Conservation (phyloP, 2,329 filamentous ascomycete genomes). For the Dactylellina leptospora region DNA sequence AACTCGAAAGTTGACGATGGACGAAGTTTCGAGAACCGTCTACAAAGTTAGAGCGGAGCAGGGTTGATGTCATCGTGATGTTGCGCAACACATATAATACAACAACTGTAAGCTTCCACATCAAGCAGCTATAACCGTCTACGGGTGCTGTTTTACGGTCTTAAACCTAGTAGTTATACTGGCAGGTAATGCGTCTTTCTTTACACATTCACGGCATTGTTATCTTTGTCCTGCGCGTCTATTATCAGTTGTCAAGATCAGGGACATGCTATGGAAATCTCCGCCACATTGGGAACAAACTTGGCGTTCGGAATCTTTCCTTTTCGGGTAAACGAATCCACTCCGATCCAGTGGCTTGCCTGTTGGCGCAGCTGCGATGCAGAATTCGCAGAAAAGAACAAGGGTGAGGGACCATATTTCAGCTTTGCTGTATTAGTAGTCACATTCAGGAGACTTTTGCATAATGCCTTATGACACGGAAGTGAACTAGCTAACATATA, state of each 20-base stretch:
- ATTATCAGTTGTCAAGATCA: too few relatives aligned
- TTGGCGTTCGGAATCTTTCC: constrained; percentile 32
- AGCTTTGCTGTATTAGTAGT: too few relatives aligned
- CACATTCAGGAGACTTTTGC: too few relatives aligned
- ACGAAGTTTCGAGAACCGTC: constrained; percentile 38
- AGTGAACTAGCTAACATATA: too few relatives aligned
- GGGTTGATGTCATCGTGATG: constrained; percentile 43
- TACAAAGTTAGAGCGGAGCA: constrained; percentile 15
- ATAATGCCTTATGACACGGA: too few relatives aligned
- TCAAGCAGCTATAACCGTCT: too few relatives aligned
- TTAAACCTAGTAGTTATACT: too few relatives aligned
- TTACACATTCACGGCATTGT: too few relatives aligned
- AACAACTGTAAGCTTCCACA: neutral
- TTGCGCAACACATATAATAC: constrained; percentile 22
- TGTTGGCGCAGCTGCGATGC: constrained; percentile 1
- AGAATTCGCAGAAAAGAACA: constrained; percentile 1
- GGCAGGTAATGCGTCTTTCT: too few relatives aligned
- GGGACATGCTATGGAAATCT: constrained; percentile 9
- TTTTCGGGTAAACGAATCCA: constrained; percentile 22
- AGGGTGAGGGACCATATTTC: neutral
- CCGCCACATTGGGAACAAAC: neutral
- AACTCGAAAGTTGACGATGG: neutral
- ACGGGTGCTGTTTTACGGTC: too few relatives aligned
- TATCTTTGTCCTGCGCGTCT: too few relatives aligned
- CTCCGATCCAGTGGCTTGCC: too few relatives aligned